A percentile compares a stretch with the other conserved stretches of the same genome.
Conservation (phyloP, 129 eudicot species). For the Pulicaria dysenterica region DNA sequence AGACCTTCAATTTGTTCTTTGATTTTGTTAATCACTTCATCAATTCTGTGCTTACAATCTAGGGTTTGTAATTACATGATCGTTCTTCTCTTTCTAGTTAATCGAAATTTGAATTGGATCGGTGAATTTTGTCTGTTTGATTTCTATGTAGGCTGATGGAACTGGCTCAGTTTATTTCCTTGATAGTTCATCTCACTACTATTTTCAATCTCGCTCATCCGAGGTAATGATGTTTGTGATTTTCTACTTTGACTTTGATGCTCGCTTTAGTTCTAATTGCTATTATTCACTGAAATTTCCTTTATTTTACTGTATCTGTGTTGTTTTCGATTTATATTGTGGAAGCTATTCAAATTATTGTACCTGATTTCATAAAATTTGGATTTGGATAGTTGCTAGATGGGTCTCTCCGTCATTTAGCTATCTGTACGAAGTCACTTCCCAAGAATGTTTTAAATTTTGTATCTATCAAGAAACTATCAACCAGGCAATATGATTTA, state of each 20-base stretch:
- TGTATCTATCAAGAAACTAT: too few species aligned
- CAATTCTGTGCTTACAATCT: slow-evolving; percentile 37
- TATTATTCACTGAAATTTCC: not conserved
- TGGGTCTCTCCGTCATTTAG: not conserved
- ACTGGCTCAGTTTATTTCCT: slow-evolving; percentile 62
- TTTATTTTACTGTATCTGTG: not conserved
- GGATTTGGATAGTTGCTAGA: not conserved
- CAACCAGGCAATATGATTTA: too few species aligned
- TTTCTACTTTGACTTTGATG: not conserved
- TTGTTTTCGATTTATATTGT: not conserved
- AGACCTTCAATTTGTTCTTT: slow-evolving; percentile 8
- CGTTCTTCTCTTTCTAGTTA: slow-evolving; percentile 2
- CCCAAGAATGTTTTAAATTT: not conserved
- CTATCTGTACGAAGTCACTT: not conserved
- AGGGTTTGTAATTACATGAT: slow-evolving; percentile 30
- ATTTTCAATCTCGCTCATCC: slow-evolving; percentile 50
- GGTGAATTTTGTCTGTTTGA: slow-evolving; percentile 17
- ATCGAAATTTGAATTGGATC: slow-evolving; percentile 25
- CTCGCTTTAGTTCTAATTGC: slow-evolving; percentile 8
- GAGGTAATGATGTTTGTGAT: slow-evolving; percentile 32
- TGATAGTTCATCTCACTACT: slow-evolving; percentile 60
- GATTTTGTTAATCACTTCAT: slow-evolving; percentile 23
- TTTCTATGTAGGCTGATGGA: slow-evolving; percentile 53
- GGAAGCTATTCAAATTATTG: not conserved
- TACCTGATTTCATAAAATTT: not conserved